phyloP scores from a whole-genome alignment of 257 asterid species.

The Ajuga chamaepitys region DNA sequence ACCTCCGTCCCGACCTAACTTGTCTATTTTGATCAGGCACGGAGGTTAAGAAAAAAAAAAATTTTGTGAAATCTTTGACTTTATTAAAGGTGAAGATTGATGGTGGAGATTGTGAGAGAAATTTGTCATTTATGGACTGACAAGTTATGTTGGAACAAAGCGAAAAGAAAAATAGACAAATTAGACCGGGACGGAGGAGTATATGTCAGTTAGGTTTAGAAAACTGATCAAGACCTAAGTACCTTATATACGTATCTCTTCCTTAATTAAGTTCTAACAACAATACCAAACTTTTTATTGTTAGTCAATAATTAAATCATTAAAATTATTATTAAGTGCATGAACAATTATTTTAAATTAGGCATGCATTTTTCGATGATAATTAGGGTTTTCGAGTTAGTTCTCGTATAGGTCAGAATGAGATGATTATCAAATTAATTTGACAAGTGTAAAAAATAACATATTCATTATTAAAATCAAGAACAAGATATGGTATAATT shows the following conservation, averaged over 20 bases:
- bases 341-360: background rate
- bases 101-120: too few relatives aligned
- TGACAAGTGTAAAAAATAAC: constrained; percentile 24
- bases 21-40: too few relatives aligned
- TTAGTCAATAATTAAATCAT: constrained; percentile 1
- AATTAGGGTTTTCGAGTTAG: constrained; percentile 11
- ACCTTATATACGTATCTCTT: constrained; percentile 20
- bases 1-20: too few relatives aligned
- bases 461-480: background rate
- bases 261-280: constrained; percentile 27
- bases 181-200: too few relatives aligned
- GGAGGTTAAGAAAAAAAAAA: too few relatives aligned
- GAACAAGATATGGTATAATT: background rate
- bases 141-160: too few relatives aligned
- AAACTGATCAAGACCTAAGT: constrained; percentile 29
- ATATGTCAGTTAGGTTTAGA: constrained; percentile 26
- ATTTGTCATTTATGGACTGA: too few relatives aligned
- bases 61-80: too few relatives aligned
- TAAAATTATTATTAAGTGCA: background rate
- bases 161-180: too few relatives aligned
- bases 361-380: constrained; percentile 4
- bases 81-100: too few relatives aligned
- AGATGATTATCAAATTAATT: background rate
- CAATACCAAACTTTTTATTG: constrained; percentile 24
- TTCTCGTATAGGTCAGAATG: constrained; percentile 26